Evolutionary conservation across 495 filamentous ascomycete species (phyloP), one percentile per base, ranked within the genome.

Genomic region (Trichocladium uniseriatum): DNA sequence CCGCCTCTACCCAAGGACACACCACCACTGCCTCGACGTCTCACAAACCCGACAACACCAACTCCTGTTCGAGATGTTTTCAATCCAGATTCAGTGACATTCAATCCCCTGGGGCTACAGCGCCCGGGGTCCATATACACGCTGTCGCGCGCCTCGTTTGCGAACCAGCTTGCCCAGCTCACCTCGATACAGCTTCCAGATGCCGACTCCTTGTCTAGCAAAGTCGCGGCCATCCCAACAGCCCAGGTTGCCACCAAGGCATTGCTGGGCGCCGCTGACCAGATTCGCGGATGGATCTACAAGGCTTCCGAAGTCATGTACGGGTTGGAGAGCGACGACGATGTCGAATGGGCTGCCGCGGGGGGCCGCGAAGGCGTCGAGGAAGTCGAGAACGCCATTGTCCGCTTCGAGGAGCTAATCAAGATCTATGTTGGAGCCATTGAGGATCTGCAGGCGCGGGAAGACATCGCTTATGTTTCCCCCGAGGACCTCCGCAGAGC

Each of bases 281-380:
- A 95, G 65, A 97, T 98, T 43, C 79, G 82, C 38, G 81, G 81
- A 47, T 97, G 92, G 92, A 90, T 96, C 50, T 75, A 77, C 52
- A 94, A 94, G 61, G 89, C 92, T 1, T 83, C 80, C 0, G 87
- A 92, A 49, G 88, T 95, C 9, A 77, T 98, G 21, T 78, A 72
- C 46, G 87, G 88, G 0, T 67, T 97, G 19, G 87, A 95, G 63
- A 83, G 88, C 13, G 90, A 96, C 52, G 92, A 98, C 66, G 91
- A 98, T 57, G 87, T 96, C 18, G 89, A 95, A 59, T 98, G 92
- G 92, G 89, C 92, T 13, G 91, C 91, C 13, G 89, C 89, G 13
- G 92, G 84, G 41, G 89, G 89, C 3, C 79, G 89, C 52, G 89
- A 95, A 59, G 89, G 88, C 8, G 72, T 96, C 37, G 87, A 83